A percentile compares a stretch with the other conserved stretches of the same genome.
These are phyloP conservation scores for Schoenoplectus triqueter DNA, from an alignment of 202 grass and related monocot genomes.

Conservation along the genomic window DNA sequence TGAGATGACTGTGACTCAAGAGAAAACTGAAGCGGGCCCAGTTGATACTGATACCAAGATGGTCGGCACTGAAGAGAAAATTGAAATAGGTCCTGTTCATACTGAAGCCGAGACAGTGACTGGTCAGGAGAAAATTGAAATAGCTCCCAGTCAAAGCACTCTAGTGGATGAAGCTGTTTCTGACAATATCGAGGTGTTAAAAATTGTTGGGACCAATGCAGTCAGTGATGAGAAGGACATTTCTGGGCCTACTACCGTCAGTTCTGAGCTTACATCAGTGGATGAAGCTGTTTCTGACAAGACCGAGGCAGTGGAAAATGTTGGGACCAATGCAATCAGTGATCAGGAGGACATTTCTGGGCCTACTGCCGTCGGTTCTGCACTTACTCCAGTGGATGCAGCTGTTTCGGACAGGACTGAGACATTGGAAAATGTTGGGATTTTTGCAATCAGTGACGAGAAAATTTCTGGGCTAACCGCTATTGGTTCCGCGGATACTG, in stretches of 20 bases:
- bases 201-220: neutral
- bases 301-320: too few species aligned
- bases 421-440: too few species aligned
- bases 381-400: too few species aligned
- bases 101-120: neutral
- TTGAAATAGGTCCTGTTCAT: constrained; percentile 7
- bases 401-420: too few species aligned
- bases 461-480: too few species aligned
- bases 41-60: constrained; percentile 12
- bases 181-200: neutral
- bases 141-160: neutral
- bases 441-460: too few species aligned
- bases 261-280: too few species aligned
- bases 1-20: neutral
- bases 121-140: constrained; percentile 10
- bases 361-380: too few species aligned
- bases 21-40: constrained; percentile 18
- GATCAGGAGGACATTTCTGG: too few species aligned
- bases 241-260: neutral
- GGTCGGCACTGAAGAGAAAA: constrained; percentile 12
- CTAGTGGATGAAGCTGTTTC: neutral
- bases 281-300: too few species aligned
- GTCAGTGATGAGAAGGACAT: neutral
- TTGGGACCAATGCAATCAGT: too few species aligned
- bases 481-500: too few species aligned